phyloP scores from a whole-genome alignment of 1,284 basidiomycete species.

The Austroboletus niveus region DNA sequence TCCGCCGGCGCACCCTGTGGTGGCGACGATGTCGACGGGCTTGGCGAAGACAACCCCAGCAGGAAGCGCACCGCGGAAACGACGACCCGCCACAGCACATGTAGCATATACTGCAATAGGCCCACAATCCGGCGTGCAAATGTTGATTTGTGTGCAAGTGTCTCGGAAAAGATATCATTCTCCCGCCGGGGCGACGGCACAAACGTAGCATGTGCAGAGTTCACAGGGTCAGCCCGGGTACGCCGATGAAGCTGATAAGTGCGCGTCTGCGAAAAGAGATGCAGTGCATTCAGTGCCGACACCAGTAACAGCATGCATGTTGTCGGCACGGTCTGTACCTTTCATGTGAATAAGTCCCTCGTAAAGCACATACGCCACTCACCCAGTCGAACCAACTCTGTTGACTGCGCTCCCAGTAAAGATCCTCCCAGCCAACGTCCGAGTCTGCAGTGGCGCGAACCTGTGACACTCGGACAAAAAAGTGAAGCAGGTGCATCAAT shows the following conservation, averaged over 20 bases:
- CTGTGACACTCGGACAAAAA: conserved; percentile 60
- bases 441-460: conserved; percentile 56
- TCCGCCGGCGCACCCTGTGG: conserved; percentile 43
- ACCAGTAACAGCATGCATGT: conserved; percentile 50
- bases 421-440: conserved; percentile 74
- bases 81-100: conserved; percentile 45
- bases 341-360: conserved; percentile 14
- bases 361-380: conserved; percentile 24
- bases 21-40: conserved; percentile 41
- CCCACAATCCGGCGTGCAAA: conserved; percentile 26
- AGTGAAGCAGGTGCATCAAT: conserved; percentile 61
- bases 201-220: conserved; percentile 65
- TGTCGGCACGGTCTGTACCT: conserved; percentile 55
- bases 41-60: conserved; percentile 54
- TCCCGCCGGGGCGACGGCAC: conserved; percentile 49
- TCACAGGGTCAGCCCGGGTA: conserved; percentile 52
- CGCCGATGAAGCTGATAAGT: conserved; percentile 64
- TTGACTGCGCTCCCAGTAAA: conserved; percentile 58
- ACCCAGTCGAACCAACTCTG: conserved; percentile 82
- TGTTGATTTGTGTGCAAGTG: conserved; percentile 35
- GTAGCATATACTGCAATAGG: conserved; percentile 23
- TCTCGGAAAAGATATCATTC: conserved; percentile 35
- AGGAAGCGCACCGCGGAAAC: conserved; percentile 63
- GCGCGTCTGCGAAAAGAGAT: conserved; percentile 64
- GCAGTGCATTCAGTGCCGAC: conserved; percentile 57